phyloP scores from a whole-genome alignment of 495 filamentous ascomycete species.

The Staphylotrichum tortipilum region DNA sequence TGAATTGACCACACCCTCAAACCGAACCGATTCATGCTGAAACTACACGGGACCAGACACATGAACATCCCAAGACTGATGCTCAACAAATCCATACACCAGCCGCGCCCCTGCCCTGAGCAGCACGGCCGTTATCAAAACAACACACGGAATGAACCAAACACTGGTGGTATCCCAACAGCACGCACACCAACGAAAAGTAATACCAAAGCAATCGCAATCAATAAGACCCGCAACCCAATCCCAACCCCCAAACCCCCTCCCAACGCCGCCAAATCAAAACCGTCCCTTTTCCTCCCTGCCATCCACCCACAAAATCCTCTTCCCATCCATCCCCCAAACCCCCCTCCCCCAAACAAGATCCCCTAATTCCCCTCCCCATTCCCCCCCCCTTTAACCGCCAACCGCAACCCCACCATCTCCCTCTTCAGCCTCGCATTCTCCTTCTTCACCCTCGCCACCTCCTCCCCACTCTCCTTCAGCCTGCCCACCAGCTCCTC shows the following conservation, averaged over 20 bases:
- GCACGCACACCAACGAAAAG: background rate
- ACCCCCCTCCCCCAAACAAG: background rate
- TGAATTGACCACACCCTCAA: no score
- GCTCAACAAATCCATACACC: slow-evolving; percentile 1
- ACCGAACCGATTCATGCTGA: slow-evolving; percentile 1
- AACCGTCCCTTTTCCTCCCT: background rate
- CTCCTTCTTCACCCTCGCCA: slow-evolving; percentile 66
- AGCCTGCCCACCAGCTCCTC: slow-evolving; percentile 63
- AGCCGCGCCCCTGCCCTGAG: background rate
- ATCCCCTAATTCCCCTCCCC: slow-evolving; percentile 6
- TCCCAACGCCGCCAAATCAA: background rate
- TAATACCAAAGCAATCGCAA: no score
- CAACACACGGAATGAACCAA: background rate
- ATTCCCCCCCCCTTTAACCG: slow-evolving; percentile 32
- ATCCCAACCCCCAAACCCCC: background rate
- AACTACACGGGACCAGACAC: background rate
- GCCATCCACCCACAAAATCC: background rate
- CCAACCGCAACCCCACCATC: slow-evolving; percentile 39
- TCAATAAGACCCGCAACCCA: no score
- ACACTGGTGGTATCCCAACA: no score
- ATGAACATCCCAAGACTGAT: background rate
- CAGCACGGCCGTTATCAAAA: no score
- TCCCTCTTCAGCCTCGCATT: slow-evolving; percentile 52
- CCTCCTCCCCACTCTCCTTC: slow-evolving; percentile 58
- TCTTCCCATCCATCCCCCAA: background rate